phyloP scores from a whole-genome alignment of 352 stramenopile genomes.

The Globisporangium acanthophoron region DNA sequence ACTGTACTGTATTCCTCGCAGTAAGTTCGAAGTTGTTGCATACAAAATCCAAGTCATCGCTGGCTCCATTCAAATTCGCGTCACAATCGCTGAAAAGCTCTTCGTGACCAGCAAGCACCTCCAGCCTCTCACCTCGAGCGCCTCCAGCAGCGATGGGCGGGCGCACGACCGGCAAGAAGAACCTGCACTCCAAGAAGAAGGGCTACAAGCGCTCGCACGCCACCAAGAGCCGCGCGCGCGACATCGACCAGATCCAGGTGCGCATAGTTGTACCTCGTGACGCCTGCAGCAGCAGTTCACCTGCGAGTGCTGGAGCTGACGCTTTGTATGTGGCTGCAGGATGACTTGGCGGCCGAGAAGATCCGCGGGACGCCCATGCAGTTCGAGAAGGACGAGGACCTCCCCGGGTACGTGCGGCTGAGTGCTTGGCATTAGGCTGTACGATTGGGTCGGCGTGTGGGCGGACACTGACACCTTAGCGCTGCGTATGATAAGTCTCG shows the following conservation, averaged over 20 bases:
- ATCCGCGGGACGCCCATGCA: constrained; percentile 44
- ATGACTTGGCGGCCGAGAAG: constrained; percentile 70
- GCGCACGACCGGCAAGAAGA: constrained; percentile 52
- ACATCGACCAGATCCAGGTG: constrained; percentile 86
- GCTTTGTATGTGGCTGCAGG: constrained; percentile 18
- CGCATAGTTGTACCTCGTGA: background rate
- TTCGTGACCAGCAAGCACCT: background rate
- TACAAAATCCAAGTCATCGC: no score
- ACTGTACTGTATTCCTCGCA: no score
- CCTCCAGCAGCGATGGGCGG: constrained; percentile 27
- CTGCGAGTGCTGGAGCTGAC: background rate
- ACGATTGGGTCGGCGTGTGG: no score
- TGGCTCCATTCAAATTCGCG: no score
- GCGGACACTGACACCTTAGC: no score
- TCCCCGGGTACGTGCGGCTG: constrained; percentile 49
- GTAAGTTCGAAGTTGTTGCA: no score
- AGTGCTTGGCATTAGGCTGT: background rate
- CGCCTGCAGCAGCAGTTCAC: no score
- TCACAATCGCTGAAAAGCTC: background rate
- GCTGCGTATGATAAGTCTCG: constrained; percentile 30
- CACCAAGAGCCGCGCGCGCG: constrained; percentile 73
- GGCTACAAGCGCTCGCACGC: constrained; percentile 81
- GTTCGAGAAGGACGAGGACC: constrained; percentile 81
- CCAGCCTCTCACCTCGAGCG: constrained; percentile 15
- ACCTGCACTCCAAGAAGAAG: constrained; percentile 81